phyloP scores from a whole-genome alignment of 163 green algal genomes.

The Scenedesmus sp. region DNA sequence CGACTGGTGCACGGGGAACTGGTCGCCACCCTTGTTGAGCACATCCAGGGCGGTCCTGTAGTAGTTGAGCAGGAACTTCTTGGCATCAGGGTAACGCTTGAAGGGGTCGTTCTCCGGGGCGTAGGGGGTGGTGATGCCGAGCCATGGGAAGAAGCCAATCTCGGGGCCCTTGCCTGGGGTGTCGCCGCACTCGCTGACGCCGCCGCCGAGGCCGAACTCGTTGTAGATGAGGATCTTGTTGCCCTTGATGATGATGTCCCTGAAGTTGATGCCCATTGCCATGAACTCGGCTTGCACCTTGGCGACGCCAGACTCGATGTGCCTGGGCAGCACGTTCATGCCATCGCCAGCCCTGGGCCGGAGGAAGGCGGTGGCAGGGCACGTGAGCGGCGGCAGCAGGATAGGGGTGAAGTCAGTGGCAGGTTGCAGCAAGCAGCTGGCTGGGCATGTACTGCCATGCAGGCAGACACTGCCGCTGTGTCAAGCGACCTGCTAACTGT shows the following conservation, averaged over 20 bases:
- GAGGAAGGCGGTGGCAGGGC: neutral
- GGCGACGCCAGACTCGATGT: conserved; percentile 38
- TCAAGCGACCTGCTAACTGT: neutral
- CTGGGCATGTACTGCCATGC: neutral
- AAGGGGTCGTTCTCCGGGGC: conserved; percentile 19
- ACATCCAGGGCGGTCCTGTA: conserved; percentile 31
- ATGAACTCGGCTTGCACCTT: conserved; percentile 47
- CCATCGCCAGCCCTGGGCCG: conserved; percentile 24
- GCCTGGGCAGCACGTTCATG: neutral
- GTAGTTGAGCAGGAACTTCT: conserved; percentile 34
- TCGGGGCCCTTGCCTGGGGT: conserved; percentile 27
- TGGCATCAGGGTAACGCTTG: conserved; percentile 18
- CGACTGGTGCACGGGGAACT: conserved; percentile 33
- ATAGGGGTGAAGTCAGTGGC: neutral
- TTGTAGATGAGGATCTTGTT: conserved; percentile 55
- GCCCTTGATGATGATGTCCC: neutral
- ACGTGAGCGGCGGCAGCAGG: neutral
- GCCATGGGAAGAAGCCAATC: conserved; percentile 50
- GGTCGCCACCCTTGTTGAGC: neutral
- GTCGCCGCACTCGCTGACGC: conserved; percentile 52
- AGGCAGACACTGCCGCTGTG: too few species aligned
- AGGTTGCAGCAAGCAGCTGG: neutral
- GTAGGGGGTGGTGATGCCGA: conserved; percentile 41
- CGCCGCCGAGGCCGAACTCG: conserved; percentile 54
- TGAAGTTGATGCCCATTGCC: conserved; percentile 48